These are phyloP conservation scores for Syzygium aqueum DNA, from an alignment of 345 rosid genomes.

Conservation along the genomic window DNA sequence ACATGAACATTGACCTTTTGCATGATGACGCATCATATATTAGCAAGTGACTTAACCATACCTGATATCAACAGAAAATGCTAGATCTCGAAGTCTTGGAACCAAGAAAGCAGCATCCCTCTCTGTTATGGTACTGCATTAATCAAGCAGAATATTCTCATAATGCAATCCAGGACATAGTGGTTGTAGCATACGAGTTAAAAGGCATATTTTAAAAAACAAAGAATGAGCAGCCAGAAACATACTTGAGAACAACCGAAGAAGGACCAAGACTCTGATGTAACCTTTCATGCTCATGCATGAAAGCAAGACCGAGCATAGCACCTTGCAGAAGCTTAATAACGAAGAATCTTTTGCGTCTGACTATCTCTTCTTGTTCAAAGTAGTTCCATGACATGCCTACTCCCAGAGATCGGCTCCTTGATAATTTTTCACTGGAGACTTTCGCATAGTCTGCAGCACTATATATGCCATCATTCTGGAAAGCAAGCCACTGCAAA, in stretches of 20 bases:
- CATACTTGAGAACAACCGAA: constrained; percentile 82
- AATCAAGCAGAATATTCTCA: not conserved
- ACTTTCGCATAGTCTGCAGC: constrained; percentile 75
- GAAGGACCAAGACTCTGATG: constrained; percentile 98
- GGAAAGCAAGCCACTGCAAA: constrained; percentile 87
- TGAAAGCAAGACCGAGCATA: constrained; percentile 72
- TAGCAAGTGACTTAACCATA: constrained; percentile 5
- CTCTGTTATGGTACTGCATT: constrained; percentile 61
- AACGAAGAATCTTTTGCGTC: constrained; percentile 48
- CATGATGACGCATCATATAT: not conserved
- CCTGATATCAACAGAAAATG: constrained; percentile 49
- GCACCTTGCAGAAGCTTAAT: constrained; percentile 63
- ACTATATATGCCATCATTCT: constrained; percentile 71
- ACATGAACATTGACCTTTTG: not conserved
- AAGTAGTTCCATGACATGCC: constrained; percentile 49
- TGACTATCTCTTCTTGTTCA: constrained; percentile 38
- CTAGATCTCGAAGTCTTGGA: constrained; percentile 85
- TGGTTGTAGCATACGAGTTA: not conserved
- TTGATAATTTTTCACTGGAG: constrained; percentile 55
- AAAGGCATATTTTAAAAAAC: not conserved
- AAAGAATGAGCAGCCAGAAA: not conserved
- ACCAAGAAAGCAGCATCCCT: constrained; percentile 66
- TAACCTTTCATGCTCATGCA: constrained; percentile 78
- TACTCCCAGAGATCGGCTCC: constrained; percentile 20
- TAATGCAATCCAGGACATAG: not conserved